phyloP scores from a whole-genome alignment of 108 stramenopile genomes.

The Pseudonitzschia delicatissima region DNA sequence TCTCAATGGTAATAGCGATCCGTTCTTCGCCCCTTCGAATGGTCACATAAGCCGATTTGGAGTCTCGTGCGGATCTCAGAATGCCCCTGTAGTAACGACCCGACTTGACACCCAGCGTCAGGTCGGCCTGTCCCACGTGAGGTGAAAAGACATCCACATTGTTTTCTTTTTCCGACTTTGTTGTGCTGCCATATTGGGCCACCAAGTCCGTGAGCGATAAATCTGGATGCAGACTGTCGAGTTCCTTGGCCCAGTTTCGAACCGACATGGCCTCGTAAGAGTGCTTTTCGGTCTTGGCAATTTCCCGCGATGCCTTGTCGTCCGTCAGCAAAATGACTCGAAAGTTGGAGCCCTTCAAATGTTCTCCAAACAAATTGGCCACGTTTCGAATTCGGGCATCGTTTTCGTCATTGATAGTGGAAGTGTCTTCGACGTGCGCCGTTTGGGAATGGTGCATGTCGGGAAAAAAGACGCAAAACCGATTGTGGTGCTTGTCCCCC shows the following conservation, averaged over 20 bases:
- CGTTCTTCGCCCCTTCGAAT: conserved; percentile 72
- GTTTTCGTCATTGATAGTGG: conserved; percentile 67
- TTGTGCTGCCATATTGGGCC: conserved; percentile 51
- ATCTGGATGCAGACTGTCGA: conserved; percentile 62
- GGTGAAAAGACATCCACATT: conserved; percentile 32
- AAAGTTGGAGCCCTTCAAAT: conserved; percentile 34
- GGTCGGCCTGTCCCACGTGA: conserved; percentile 50
- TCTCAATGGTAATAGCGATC: conserved; percentile 69
- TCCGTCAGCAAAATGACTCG: conserved; percentile 79
- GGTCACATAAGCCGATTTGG: conserved; percentile 53
- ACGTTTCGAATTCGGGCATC: conserved; percentile 76
- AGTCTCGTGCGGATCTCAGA: conserved; percentile 45
- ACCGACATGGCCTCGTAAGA: conserved; percentile 56
- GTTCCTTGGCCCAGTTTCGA: conserved; percentile 50
- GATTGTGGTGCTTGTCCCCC: conserved; percentile 20
- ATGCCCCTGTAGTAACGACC: conserved; percentile 70
- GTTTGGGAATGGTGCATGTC: conserved; percentile 81
- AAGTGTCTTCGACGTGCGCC: conserved; percentile 19
- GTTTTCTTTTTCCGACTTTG: not conserved
- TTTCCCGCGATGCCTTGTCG: conserved; percentile 55
- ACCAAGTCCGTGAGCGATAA: conserved; percentile 73
- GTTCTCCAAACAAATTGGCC: conserved; percentile 56
- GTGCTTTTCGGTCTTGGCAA: conserved; percentile 39
- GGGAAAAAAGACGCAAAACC: conserved; percentile 70
- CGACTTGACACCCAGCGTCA: conserved; percentile 62